Percentiles rank a stretch among this genome's conserved stretches.
Conservation (phyloP, 2,329 filamentous ascomycete genomes). For the Neonectria faginata region DNA sequence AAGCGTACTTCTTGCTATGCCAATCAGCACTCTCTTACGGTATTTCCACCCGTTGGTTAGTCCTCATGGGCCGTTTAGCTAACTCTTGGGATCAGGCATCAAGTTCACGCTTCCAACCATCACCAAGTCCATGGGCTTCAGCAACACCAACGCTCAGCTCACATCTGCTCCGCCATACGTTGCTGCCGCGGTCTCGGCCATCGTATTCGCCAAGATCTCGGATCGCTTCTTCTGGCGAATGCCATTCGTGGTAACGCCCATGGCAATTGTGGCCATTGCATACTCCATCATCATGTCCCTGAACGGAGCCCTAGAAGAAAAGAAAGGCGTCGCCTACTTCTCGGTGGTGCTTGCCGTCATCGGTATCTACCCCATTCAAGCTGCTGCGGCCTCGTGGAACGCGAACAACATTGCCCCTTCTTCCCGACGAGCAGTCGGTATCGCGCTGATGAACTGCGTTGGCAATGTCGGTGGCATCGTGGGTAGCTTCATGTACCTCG, state of each 20-base stretch:
- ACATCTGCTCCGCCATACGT: slow-evolving; percentile 71
- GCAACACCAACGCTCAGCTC: slow-evolving; percentile 45
- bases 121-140: slow-evolving; percentile 43
- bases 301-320: slow-evolving; percentile 32
- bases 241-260: slow-evolving; percentile 40
- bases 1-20: slow-evolving; percentile 46
- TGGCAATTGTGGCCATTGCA: slow-evolving; percentile 36
- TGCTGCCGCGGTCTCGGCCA: slow-evolving; percentile 71
- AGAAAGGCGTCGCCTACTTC: slow-evolving; percentile 40
- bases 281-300: slow-evolving; percentile 41
- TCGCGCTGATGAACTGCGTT: slow-evolving; percentile 41
- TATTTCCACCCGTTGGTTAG: slow-evolving; percentile 1
- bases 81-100: slow-evolving; percentile 26
- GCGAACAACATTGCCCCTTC: slow-evolving; percentile 42
- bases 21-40: slow-evolving; percentile 45
- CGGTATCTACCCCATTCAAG: slow-evolving; percentile 41
- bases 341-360: slow-evolving; percentile 36
- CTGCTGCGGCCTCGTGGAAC: slow-evolving; percentile 41
- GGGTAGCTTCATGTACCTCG: slow-evolving; percentile 20
- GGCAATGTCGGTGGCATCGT: slow-evolving; percentile 25
- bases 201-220: slow-evolving; percentile 72
- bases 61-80: rapidly evolving
- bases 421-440: slow-evolving; percentile 49
- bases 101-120: slow-evolving; percentile 45
- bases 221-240: slow-evolving; percentile 65